Evolutionary conservation across 805 yeast species (phyloP).

Genomic region (Metschnikowia gelsemii): DNA sequence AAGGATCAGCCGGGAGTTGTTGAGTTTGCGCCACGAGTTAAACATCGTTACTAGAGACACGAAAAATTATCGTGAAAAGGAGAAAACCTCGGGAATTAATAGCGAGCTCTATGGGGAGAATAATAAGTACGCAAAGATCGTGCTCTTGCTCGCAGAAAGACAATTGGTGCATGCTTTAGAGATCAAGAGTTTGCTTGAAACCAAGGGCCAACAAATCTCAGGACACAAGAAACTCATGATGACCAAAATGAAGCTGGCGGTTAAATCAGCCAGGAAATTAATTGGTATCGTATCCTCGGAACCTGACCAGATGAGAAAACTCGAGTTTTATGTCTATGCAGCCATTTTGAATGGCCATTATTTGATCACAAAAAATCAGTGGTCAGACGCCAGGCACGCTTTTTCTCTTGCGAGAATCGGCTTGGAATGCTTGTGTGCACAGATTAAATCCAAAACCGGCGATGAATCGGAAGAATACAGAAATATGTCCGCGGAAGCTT

Average conservation of each 20-base stretch:
- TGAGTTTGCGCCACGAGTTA: slow-evolving; percentile 63
- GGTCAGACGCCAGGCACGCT: slow-evolving; percentile 51
- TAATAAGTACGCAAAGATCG: slow-evolving; percentile 52
- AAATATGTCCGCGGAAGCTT: slow-evolving; percentile 28
- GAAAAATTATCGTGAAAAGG: slow-evolving; percentile 53
- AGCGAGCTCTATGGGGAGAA: slow-evolving; percentile 52
- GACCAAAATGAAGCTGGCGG: slow-evolving; percentile 68
- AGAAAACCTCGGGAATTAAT: slow-evolving; percentile 46
- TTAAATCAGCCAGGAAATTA: slow-evolving; percentile 44
- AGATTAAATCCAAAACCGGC: slow-evolving; percentile 3
- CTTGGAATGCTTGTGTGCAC: slow-evolving; percentile 47
- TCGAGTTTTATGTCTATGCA: slow-evolving; percentile 37
- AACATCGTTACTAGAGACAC: slow-evolving; percentile 66
- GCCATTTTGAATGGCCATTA: slow-evolving; percentile 55
- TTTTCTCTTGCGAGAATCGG: slow-evolving; percentile 62
- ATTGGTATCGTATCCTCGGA: slow-evolving; percentile 43
- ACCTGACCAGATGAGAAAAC: slow-evolving; percentile 24
- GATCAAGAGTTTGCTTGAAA: slow-evolving; percentile 53
- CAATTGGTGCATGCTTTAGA: slow-evolving; percentile 70
- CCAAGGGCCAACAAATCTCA: slow-evolving; percentile 48
- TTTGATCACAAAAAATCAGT: slow-evolving; percentile 52
- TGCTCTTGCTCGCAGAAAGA: slow-evolving; percentile 74
- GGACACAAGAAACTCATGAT: slow-evolving; percentile 47
- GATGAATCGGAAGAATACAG: neutral
- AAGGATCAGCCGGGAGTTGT: slow-evolving; percentile 57